Evolutionary conservation across 257 asterid species (phyloP).

Genomic region (Solanum chmielewskii): DNA sequence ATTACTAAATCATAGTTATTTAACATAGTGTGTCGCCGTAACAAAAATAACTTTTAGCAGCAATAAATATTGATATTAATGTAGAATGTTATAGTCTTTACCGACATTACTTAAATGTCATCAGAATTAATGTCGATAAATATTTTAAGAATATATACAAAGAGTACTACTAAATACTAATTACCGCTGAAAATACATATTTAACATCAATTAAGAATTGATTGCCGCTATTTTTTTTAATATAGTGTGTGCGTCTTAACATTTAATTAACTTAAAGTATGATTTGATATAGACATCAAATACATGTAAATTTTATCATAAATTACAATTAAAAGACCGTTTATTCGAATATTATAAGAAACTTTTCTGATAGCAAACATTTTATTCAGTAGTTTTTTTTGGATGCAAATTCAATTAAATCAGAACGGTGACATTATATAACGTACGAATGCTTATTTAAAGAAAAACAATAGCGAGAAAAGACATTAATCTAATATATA

Average conservation of each 20-base stretch:
- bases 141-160: no score
- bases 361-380: background rate
- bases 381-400: background rate
- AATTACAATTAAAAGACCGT: background rate
- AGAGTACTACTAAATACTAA: no score
- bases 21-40: no score
- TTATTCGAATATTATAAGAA: background rate
- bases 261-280: background rate
- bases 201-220: no score
- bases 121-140: no score
- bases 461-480: background rate
- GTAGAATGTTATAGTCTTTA: no score
- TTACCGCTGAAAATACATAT: no score
- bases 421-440: background rate
- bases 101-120: no score
- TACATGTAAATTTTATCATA: background rate
- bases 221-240: no score
- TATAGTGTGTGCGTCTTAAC: background rate
- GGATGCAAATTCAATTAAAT: background rate
- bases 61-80: no score
- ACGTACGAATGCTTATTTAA: background rate
- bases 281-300: accelerated
- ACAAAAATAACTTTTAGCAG: no score
- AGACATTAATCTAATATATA: background rate
- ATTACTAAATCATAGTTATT: background rate